Evolutionary conservation across 106 monocot genomes (phyloP), one percentile per base, ranked within the genome.

Genomic region (Dendrobium chrysotoxum): DNA sequence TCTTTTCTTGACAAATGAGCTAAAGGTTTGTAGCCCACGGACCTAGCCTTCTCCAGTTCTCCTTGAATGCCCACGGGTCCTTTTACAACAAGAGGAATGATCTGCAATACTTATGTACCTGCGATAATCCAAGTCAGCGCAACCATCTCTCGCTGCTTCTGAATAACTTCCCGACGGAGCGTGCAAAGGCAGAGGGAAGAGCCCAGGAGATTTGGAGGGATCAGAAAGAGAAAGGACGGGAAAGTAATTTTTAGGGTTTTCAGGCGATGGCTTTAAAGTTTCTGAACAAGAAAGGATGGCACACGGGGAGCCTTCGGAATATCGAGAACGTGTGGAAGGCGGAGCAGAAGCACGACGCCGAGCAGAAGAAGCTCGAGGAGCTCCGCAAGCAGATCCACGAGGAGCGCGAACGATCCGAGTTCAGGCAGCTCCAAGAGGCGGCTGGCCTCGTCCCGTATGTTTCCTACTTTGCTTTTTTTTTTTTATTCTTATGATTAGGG

Each of bases 231-330:
- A 64, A 26, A 64, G 64, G 26, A 10, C 23, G 64, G 26, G 6
- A 25, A 10, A 64, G 64, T 12, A 12, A 54, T 8, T 53, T 54
- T 16, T 12, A 16, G 10, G 50, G 50, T 50, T 50, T 28, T 70
- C 31, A 35, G 28, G 16, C 23, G 53, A 98, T 98, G 98, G 98
- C 91, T 85, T 47, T 98, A 78, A 98, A 98, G 88, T 98, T 98
- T 35, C 77, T 98, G 82, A 98, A 98, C 94, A 98, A 98, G 92
- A 98, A 98, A 86, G 98, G 98, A 79, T 98, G 98, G 98, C 98
- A 98, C 86, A 98, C 98, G 74, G 98, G 98, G 67, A 92, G 92
- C 84, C 91, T 98, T 25, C 85, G 94, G n/a, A 98, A 98, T 87
- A 92, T 98, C 72, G 98, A 98, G 83, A 94, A 89, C 87, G 98